phyloP scores from a whole-genome alignment of 2,329 filamentous ascomycete species.

The Neofusicoccum ribis region DNA sequence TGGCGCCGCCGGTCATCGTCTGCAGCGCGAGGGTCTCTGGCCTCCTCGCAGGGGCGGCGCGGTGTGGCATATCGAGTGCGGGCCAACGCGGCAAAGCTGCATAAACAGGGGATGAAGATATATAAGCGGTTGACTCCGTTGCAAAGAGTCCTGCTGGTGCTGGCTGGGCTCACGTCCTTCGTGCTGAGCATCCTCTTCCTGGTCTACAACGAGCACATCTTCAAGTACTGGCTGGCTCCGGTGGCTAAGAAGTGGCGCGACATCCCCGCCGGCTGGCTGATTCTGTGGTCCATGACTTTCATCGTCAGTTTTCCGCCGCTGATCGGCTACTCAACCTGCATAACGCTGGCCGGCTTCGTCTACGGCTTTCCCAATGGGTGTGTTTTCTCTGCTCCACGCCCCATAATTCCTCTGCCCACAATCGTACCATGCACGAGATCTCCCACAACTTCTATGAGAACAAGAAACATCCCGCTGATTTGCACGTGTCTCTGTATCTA shows the following conservation, averaged over 20 bases:
- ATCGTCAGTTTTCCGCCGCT: constrained; percentile 80
- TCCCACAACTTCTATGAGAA: neutral
- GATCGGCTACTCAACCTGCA: constrained; percentile 80
- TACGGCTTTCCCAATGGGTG: constrained; percentile 72
- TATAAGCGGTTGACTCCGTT: constrained; percentile 59
- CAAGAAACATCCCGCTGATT: constrained; percentile 9
- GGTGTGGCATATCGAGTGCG: constrained; percentile 45
- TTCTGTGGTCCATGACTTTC: constrained; percentile 76
- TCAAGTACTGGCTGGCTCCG: constrained; percentile 67
- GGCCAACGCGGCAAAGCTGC: constrained; percentile 46
- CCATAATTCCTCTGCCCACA: neutral
- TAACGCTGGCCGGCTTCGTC: constrained; percentile 69
- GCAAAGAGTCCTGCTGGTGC: constrained; percentile 61
- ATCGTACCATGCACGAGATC: neutral
- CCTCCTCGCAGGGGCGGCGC: constrained; percentile 27
- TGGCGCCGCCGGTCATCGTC: constrained; percentile 52
- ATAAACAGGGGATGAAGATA: constrained; percentile 48
- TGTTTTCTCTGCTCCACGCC: constrained; percentile 33
- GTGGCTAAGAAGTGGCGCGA: constrained; percentile 75
- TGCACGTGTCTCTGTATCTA: constrained; percentile 35
- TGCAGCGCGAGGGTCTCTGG: constrained; percentile 21
- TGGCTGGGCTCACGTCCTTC: constrained; percentile 52
- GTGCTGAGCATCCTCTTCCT: constrained; percentile 67
- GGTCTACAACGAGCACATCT: constrained; percentile 77
- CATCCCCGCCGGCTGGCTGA: constrained; percentile 67